A percentile compares a stretch with the other conserved stretches of the same genome.
phyloP scores from a whole-genome alignment of 75 land plant species.

The Chamaecyparis obtusa region DNA sequence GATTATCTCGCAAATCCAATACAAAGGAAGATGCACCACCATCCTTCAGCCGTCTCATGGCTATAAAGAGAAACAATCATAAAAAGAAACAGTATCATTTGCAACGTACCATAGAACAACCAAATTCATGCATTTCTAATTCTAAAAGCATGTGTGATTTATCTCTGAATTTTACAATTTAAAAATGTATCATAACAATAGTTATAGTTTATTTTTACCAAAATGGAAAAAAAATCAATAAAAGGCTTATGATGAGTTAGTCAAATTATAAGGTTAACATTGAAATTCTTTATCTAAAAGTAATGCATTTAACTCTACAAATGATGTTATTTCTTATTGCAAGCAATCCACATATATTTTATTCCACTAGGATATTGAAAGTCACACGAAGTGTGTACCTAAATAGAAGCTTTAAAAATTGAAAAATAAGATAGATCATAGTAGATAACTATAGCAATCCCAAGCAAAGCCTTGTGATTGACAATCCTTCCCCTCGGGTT shows the following conservation, averaged over 20 bases:
- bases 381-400: no score
- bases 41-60: conserved; percentile 75
- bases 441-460: not conserved
- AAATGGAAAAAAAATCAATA: not conserved
- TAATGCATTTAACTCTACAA: not conserved
- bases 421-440: not conserved
- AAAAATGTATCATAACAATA: not conserved
- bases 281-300: not conserved
- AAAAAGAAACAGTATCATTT: not conserved
- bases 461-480: not conserved
- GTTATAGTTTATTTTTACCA: not conserved
- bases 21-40: conserved; percentile 85
- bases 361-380: not conserved
- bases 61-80: conserved; percentile 36
- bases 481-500: no score
- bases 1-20: conserved; percentile 90
- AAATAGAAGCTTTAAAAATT: not conserved
- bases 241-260: not conserved
- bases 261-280: not conserved
- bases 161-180: not conserved
- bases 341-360: not conserved
- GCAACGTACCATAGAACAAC: not conserved
- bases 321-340: not conserved
- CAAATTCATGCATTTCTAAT: not conserved
- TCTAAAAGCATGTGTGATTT: not conserved